Evolutionary conservation across 148 eudicot species (phyloP).

Genomic region (Chenopodium album): DNA sequence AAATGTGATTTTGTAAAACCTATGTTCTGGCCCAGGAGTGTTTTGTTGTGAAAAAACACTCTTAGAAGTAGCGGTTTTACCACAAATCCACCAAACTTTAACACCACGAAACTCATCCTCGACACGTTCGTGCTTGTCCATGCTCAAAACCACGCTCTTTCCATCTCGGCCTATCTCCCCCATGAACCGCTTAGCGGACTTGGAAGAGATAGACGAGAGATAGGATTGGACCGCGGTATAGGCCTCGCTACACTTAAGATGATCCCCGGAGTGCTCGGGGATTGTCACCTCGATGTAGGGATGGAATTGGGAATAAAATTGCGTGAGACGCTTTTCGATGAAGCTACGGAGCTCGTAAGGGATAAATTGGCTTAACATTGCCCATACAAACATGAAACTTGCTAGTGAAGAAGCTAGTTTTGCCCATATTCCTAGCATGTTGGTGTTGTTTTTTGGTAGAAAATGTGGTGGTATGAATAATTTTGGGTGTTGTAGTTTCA

Average conservation of each 20-base stretch:
- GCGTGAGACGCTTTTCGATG: constrained; percentile 23
- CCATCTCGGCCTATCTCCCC: constrained; percentile 39
- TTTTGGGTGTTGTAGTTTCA: constrained; percentile 5
- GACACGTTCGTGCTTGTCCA: constrained; percentile 52
- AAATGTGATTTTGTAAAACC: constrained; percentile 36
- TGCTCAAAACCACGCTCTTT: constrained; percentile 29
- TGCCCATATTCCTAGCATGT: constrained; percentile 31
- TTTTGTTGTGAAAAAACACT: neutral
- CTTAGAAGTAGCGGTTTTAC: neutral
- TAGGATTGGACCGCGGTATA: constrained; percentile 42
- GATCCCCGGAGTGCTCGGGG: constrained; percentile 33
- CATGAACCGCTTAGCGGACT: constrained; percentile 38
- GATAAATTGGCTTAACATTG: constrained; percentile 46
- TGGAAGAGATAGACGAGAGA: constrained; percentile 34
- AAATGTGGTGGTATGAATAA: neutral
- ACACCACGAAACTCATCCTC: constrained; percentile 45
- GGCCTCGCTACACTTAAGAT: constrained; percentile 38
- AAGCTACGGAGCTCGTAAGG: constrained; percentile 35
- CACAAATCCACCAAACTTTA: constrained; percentile 37
- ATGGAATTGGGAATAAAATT: constrained; percentile 21
- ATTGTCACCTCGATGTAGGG: constrained; percentile 44
- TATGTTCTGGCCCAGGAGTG: constrained; percentile 29
- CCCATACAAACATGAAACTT: constrained; percentile 47
- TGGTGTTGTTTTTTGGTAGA: neutral
- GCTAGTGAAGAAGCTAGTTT: constrained; percentile 41